Percentiles rank a stretch among this genome's conserved stretches.
These are phyloP conservation scores for Saprolegnia diclina DNA, from an alignment of 352 stramenopile genomes.

Conservation along the genomic window DNA sequence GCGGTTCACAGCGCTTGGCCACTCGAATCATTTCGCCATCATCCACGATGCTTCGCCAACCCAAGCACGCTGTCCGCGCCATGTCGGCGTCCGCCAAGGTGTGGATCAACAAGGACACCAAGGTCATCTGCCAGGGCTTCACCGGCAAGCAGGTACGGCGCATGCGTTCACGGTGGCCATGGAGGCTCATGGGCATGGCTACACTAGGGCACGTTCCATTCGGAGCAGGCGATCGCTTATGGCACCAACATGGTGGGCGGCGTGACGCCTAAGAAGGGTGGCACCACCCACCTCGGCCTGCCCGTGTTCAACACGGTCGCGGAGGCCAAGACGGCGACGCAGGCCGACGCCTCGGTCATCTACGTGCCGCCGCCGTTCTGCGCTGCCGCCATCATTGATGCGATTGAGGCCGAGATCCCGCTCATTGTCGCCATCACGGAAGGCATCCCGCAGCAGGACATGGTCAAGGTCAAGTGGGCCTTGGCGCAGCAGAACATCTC, in stretches of 20 bases:
- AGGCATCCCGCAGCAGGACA: constrained; percentile 99
- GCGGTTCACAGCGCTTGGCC: constrained; percentile 11
- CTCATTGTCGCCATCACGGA: constrained; percentile 98
- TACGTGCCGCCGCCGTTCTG: constrained; percentile 99
- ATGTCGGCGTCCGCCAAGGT: constrained; percentile 97
- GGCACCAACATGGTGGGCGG: constrained; percentile 99
- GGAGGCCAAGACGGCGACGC: constrained; percentile 81
- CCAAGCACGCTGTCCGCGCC: constrained; percentile 35
- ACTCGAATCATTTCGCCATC: constrained; percentile 18
- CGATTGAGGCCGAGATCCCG: constrained; percentile 95
- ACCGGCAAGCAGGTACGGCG: constrained; percentile 96
- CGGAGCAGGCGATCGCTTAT: constrained; percentile 98
- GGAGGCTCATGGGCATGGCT: constrained; percentile 1
- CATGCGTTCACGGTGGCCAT: not conserved
- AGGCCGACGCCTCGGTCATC: constrained; percentile 96
- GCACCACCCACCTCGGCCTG: constrained; percentile 94
- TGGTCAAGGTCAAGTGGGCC: constrained; percentile 97
- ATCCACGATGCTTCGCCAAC: constrained; percentile 23
- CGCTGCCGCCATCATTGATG: constrained; percentile 97
- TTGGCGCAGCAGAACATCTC: constrained; percentile 91
- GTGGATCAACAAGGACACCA: constrained; percentile 99
- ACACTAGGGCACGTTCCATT: constrained; percentile 97
- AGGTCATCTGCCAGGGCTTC: constrained; percentile 99
- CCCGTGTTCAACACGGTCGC: constrained; percentile 98
- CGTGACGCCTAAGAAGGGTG: constrained; percentile 98